Evolutionary conservation across 306 rosid genomes (phyloP), one percentile per base, ranked within the genome.

Genomic region (Begonia masoniana): DNA sequence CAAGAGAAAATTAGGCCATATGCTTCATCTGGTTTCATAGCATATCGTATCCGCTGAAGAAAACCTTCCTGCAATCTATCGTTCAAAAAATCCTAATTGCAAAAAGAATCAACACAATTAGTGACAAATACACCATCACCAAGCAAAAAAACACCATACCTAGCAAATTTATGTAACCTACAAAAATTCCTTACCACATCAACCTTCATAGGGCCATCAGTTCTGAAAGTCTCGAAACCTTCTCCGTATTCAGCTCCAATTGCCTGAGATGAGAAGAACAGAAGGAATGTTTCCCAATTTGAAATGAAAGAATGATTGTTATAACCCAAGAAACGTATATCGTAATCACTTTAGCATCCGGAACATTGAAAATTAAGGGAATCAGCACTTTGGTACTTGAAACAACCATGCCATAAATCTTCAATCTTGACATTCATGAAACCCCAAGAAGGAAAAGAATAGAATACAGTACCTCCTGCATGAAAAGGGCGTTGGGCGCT

Each of bases 191-290:
- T 73, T 72, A 92, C 99, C 81, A 92, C 99, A 54, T 92, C 99
- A 63, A 92, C 82, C 76, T 92, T 83, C 26, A 92, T 60, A 17
- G 83, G 99, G 52, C 99, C 96, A 70, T 92, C 99, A 6, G 78
- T 68, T 71, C 99, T 77, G 67, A 92, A 92, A 70, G 96, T 83
- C 64, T 86, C 99, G 71, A 92, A 92, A 49, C 93, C 99, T 74
- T 92, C 99, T 61, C 99, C 99, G 71, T 92, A 92, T 74, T 92
- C 99, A 65, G 99, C 99, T 67, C 99, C 99, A 70, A 92, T 92
- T 45, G 87, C 88, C 99, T 92, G 74, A 10, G 50, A 78, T 50
- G 56, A 57, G 67, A 57, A 63, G 61, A 42, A 45, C 39, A 31
- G 39, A 31, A 5, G 9, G 39, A 31, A 31, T 31, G 39, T 5